Conservation (phyloP, 306 rosid species). For the Abrus pulchellus region DNA sequence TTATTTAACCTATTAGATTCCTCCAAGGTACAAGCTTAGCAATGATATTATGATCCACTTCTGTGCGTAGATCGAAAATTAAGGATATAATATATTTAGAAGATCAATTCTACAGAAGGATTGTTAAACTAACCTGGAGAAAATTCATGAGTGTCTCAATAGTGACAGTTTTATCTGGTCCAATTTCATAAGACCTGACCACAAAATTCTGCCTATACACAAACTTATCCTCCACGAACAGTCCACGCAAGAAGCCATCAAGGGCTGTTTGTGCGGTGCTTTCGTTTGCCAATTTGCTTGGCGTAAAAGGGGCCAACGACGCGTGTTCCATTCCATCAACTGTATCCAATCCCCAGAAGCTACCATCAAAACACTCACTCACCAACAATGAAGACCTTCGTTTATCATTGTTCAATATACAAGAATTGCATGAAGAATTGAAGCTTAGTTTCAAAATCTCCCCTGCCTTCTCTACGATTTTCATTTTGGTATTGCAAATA, state of each 20-base stretch:
- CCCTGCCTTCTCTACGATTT: neutral
- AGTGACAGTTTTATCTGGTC: constrained; percentile 80
- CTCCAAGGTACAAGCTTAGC: too few species aligned
- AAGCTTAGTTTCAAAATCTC: constrained; percentile 22
- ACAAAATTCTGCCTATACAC: constrained; percentile 72
- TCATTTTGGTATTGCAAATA: constrained; percentile 39
- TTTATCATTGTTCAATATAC: neutral
- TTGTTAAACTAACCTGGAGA: constrained; percentile 66
- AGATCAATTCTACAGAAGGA: too few species aligned
- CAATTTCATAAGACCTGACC: constrained; percentile 81
- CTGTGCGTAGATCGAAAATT: too few species aligned
- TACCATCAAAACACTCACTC: constrained; percentile 29
- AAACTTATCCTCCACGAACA: constrained; percentile 73
- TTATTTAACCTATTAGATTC: too few species aligned
- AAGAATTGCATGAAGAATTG: constrained; percentile 8
- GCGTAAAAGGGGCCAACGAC: constrained; percentile 42
- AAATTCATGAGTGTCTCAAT: constrained; percentile 88
- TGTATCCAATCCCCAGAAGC: constrained; percentile 44
- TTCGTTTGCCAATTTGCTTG: constrained; percentile 24
- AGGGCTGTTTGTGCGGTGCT: constrained; percentile 53
- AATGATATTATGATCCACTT: too few species aligned
- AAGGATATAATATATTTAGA: neutral
- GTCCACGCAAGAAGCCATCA: constrained; percentile 67
- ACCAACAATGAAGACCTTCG: constrained; percentile 36
- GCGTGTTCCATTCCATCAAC: constrained; percentile 57